Base-by-base conservation (phyloP, 2,329 filamentous ascomycete species). In the Stylonectria norvegica region DNA sequence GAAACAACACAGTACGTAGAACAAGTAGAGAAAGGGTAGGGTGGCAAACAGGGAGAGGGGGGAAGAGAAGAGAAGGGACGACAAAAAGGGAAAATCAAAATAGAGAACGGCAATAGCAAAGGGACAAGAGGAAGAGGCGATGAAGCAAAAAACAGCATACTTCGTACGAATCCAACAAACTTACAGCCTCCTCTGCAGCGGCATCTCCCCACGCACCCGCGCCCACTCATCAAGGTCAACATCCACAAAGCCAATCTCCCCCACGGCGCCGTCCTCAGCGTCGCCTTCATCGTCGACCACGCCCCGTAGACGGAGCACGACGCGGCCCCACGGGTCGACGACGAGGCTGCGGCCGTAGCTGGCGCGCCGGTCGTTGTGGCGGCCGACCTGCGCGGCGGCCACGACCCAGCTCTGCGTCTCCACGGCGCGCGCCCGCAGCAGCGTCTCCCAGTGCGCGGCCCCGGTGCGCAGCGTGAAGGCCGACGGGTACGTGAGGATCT, bases 381-480 rank as follows among this genome's bases (percentile, higher is more conserved):
- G 63, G 1, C 89, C 90, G 16, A 65, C 64, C 64, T 96, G 90
- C 27, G 89, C 91, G 1, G 90, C 83, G 8, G 90, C 91, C 45
- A 96, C 70, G 2, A 96, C 83, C 70, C 87, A 97, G 40, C 81
- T 81, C 66, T 96, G 86, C 14, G 85, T 89, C 71, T 96, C 91
- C 45, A 96, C 88, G 8, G 91, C 91, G 33, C 91, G 73, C 4
- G 88, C 82, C 19, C 86, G 73, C 11, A 96, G 70, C 5, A 97
- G 68, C 2, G 79, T 72, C 57, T 89, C 81, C 91, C 91, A 97
- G 66, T 96, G 91, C 2, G 86, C 86, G 41, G 72, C 74, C 0
- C 91, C 91, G 0, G 91, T 96, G 1, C 85, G 81, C 0, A 94
- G 76, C 0, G 90, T 95, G 59, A 96, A 97, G 4, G 91, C 91